Base-by-base conservation (phyloP, 208 protist genomes). In the Tritrichomonas musculus region DNA sequence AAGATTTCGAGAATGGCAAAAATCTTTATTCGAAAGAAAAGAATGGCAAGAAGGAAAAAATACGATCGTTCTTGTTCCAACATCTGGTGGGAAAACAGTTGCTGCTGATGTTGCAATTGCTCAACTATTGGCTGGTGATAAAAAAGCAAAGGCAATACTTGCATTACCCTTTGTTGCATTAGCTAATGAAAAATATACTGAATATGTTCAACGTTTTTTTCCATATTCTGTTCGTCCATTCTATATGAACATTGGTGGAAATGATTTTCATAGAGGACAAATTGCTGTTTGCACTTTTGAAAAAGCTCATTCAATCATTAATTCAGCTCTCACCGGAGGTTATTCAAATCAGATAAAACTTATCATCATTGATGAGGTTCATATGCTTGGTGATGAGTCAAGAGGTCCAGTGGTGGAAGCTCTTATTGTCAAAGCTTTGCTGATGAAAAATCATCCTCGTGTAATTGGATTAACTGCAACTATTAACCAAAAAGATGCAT, bases 21-120 rank as follows among this genome's bases (percentile, higher is more conserved):
- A 88, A 53, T 53, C 44, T 1, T n/a, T 88, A 20, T 88, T 44
- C 13, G 25, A 5, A 88, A 57, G 41, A 33, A 17, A 44, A 39
- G 41, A 53, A 57, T 88, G 77, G 77, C 41, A 88, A 57, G 47
- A 53, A 47, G 25, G 47, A 33, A 88, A 57, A 33, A 88, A 88
- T 57, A 88, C 77, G 33, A 50, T 88, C 0, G n/a, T 88, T 36
- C 17, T 88, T 13, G 77, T 88, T 17, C 77, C 77, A 41, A 88
- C 77, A 39, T 88, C 77, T 57, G 77, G 77, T 27, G 77, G 77
- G 3, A 88, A 88, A 88, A 88, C 77, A 13, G 77, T 88, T 27
- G 77, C 77, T 17, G 77, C 77, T 57, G 77, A 88, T 49, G 41
- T 88, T 88, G 77, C 77, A 57, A 88, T 88, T 33, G 77, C 77